Base-by-base conservation (phyloP, 140 eudicot genomes). In the Cichorium intybus region DNA sequence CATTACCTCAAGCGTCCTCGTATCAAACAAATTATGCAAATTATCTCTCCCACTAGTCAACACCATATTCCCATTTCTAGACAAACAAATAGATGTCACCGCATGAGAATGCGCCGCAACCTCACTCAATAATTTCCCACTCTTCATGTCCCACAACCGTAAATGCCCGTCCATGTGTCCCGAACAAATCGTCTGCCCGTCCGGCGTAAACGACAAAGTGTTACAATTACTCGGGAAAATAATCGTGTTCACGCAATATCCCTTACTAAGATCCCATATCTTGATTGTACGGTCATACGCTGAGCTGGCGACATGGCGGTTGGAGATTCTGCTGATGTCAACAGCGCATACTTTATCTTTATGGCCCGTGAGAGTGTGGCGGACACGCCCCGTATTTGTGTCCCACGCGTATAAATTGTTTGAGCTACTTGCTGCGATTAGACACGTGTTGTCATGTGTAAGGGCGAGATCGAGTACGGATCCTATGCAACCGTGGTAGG, bases 31-130 rank as follows among this genome's bases (percentile, higher is more conserved):
- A 68, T 88, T 92, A 54, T 92, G 99, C 77, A 88, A 54, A 28
- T 85, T 88, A 66, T 92, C 99, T 37, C 98, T 88, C 66, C 98
- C 98, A 59, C 98, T 92, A 9, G 96, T 88, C 76, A 92, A 50
- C 49, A 92, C 68, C 14, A 76, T 61, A 31, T 92, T 88, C n/a
- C 98, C 98, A 60, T 76, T 85, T 68, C 98, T 69, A 8, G 98
- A 92, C 12, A 92, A 35, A 1, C 86, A 85, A 23, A 92, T 69
- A 10, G 98, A 92, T 2, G 98, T 92, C 34, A 92, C 72, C 1
- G 95, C 82, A 37, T 31, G 71, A 7, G 96, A 83, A 77, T 93
- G 99, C 22, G 97, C 99, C 45, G 89, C 95, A 60, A 88, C 88
- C 70, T 92, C 99, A 57, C 93, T 85, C 0, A 85, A 62, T 15